Evolutionary conservation across 2,329 filamentous ascomycete species (phyloP), one percentile per base, ranked within the genome.

Genomic region (Nemania sp.): DNA sequence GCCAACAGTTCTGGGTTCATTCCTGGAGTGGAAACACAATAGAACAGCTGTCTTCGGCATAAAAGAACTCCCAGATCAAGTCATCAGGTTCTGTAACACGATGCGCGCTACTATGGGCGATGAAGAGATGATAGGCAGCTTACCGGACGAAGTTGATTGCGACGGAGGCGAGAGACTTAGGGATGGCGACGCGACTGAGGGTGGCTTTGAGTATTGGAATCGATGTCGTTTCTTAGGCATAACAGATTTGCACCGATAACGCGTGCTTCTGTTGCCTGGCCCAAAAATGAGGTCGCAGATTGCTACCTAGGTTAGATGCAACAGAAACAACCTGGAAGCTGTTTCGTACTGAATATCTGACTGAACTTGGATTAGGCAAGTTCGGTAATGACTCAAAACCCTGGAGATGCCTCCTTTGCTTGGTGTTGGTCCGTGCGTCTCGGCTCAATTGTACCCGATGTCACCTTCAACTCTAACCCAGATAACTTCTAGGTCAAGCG

Each of bases 211-310:
- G 64, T 80, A 82, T 65, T 75, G 75, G 63, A 71, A 64, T 61
- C 78, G 74, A 51, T 80, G 78, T 70, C 81, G 77, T 77, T 85
- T 86, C 76, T 85, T 86, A 71, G 83, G 81, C 83, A 86, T 86
- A 64, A 64, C 66, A 66, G 56, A 60, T 45, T 56, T 59, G 45
- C 37, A 37, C 19, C 7, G 26, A 20, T 28, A 48, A 46, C 36
- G 57, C 51, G 43, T 41, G 44, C 49, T 57, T 60, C 49, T 39
- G 52, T 54, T 60, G 52, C 49, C 23, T 55, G 59, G 62, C 58
- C 57, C 60, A 60, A 57, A 41, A 59, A 52, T 44, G n/a, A n/a
- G n/a, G n/a, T 56, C 49, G 48, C 52, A 60, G 34, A n/a, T n/a
- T n/a, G n/a, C n/a, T n/a, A n/a, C n/a, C 22, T 17, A 58, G 15